phyloP scores from a whole-genome alignment of 768 basidiomycete species.

The Cantharellus anzutake region DNA sequence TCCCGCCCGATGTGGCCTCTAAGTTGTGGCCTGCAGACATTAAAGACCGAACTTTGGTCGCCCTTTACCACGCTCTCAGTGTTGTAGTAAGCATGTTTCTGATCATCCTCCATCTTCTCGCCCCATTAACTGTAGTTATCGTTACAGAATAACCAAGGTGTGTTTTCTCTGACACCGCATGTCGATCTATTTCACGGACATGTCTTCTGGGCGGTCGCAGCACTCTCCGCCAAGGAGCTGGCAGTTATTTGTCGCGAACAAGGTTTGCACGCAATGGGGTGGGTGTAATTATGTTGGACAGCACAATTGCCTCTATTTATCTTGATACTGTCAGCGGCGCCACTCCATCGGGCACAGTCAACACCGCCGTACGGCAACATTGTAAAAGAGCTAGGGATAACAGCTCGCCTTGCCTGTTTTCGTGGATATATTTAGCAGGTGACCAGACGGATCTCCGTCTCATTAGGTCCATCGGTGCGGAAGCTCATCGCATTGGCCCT shows the following conservation, averaged over 20 bases:
- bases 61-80: neutral
- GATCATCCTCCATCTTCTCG: neutral
- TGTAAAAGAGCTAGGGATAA: neutral
- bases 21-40: neutral
- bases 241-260: neutral
- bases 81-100: neutral
- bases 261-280: neutral
- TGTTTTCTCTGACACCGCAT: neutral
- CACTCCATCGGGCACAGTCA: neutral
- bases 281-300: neutral
- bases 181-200: neutral
- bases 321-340: neutral
- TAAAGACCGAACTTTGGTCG: neutral
- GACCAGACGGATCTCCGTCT: neutral
- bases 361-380: neutral
- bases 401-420: neutral
- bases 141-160: constrained; percentile 2
- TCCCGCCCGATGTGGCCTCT: neutral
- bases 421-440: neutral
- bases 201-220: neutral
- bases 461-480: neutral
- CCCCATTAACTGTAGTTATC: neutral
- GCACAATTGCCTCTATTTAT: neutral
- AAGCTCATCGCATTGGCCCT: neutral
- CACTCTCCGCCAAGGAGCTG: neutral